Conservation (phyloP, 148 eudicot genomes). For the Nepenthes mirabilis region DNA sequence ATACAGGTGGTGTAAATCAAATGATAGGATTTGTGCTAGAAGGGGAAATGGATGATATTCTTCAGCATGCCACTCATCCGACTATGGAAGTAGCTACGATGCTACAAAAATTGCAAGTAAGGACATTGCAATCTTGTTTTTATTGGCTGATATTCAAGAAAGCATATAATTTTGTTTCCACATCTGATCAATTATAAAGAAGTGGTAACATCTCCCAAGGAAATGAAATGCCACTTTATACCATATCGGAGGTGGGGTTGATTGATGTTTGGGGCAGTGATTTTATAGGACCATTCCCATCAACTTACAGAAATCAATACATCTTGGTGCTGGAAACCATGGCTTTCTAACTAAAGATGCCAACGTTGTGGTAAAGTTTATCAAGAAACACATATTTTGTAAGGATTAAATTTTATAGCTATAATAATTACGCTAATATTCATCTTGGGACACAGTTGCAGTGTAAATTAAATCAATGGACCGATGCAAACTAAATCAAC, state of each 20-base stretch:
- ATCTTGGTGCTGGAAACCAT: background rate
- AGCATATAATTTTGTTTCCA: background rate
- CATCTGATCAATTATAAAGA: slow-evolving; percentile 2
- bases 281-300: background rate
- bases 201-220: background rate
- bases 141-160: slow-evolving; percentile 7
- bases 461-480: no score
- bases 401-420: no score
- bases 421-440: no score
- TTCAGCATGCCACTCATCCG: background rate
- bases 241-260: background rate
- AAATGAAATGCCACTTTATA: slow-evolving; percentile 5
- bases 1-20: background rate
- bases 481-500: no score
- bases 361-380: background rate
- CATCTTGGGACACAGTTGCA: no score
- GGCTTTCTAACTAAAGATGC: slow-evolving; percentile 1
- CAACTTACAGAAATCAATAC: background rate
- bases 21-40: slow-evolving; percentile 1
- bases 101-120: background rate
- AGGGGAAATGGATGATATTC: background rate
- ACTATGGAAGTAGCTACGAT: background rate
- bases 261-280: slow-evolving; percentile 9
- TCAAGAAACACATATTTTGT: background rate
- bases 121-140: background rate